Evolutionary conservation across 1,284 basidiomycete species (phyloP).

Genomic region (Pholiota adiposa): DNA sequence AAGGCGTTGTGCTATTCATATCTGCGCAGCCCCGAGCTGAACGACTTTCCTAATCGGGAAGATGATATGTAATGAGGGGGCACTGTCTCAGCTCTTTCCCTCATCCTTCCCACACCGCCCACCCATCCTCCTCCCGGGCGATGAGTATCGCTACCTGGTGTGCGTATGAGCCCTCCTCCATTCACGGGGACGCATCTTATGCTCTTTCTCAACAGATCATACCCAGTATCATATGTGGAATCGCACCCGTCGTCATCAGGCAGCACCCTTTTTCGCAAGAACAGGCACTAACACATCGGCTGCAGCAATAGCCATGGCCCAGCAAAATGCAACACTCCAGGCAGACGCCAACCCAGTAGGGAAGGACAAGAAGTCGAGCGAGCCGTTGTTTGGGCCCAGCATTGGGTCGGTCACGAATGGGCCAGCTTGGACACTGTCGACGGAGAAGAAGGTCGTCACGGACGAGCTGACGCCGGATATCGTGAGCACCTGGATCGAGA

Average conservation of each 20-base stretch:
- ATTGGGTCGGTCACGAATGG: slow-evolving; percentile 62
- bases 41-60: slow-evolving; percentile 2
- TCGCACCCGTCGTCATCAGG: slow-evolving; percentile 52
- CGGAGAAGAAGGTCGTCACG: slow-evolving; percentile 43
- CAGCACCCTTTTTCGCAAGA: slow-evolving; percentile 53
- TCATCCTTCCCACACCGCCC: slow-evolving; percentile 8
- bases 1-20: slow-evolving; percentile 5
- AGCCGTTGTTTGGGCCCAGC: slow-evolving; percentile 70
- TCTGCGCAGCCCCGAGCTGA: slow-evolving; percentile 9
- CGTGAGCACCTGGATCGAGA: slow-evolving; percentile 81
- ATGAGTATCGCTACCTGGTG: slow-evolving; percentile 11
- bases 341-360: slow-evolving; percentile 4
- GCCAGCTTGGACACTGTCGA: slow-evolving; percentile 52
- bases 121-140: background rate
- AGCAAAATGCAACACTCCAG: slow-evolving; percentile 11
- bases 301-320: slow-evolving; percentile 46
- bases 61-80: slow-evolving; percentile 4
- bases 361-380: slow-evolving; percentile 47
- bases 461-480: slow-evolving; percentile 79
- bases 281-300: slow-evolving; percentile 48
- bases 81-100: slow-evolving; percentile 4
- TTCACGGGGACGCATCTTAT: background rate
- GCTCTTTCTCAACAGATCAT: slow-evolving; percentile 39
- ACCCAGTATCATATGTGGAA: slow-evolving; percentile 59
- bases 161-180: background rate